phyloP scores from a whole-genome alignment of 2,329 filamentous ascomycete species.

The Pyricularia grisea region DNA sequence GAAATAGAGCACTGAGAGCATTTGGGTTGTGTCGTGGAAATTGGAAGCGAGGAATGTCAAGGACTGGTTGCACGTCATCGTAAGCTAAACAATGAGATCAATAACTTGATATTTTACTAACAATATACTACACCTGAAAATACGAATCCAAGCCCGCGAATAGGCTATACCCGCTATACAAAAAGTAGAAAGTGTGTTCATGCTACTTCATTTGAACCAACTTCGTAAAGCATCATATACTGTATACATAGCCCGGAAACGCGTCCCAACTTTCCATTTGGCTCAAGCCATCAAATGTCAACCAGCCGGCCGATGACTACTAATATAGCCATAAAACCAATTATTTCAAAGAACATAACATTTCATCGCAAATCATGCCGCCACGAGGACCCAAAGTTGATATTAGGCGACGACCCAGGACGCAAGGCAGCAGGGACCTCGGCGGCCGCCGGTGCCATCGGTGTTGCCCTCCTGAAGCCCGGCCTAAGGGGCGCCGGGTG shows the following conservation, averaged over 20 bases:
- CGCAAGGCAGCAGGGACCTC: background rate
- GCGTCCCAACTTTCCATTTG: background rate
- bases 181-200: background rate
- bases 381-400: background rate
- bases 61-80: too few relatives aligned
- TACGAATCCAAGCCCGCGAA: background rate
- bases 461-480: background rate
- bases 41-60: too few relatives aligned
- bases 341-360: background rate
- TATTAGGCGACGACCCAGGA: background rate
- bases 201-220: background rate
- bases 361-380: background rate
- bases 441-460: background rate
- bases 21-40: too few relatives aligned
- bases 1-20: too few relatives aligned
- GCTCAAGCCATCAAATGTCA: background rate
- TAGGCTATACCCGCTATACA: background rate
- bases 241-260: background rate
- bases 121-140: background rate
- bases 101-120: too few relatives aligned
- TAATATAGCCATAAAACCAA: background rate
- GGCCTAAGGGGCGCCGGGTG: slow-evolving; percentile 7
- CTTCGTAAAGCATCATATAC: background rate
- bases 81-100: too few relatives aligned
- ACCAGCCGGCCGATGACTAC: background rate